Conservation (phyloP, 2,329 filamentous ascomycete species). For the Phyllachora maydis region DNA sequence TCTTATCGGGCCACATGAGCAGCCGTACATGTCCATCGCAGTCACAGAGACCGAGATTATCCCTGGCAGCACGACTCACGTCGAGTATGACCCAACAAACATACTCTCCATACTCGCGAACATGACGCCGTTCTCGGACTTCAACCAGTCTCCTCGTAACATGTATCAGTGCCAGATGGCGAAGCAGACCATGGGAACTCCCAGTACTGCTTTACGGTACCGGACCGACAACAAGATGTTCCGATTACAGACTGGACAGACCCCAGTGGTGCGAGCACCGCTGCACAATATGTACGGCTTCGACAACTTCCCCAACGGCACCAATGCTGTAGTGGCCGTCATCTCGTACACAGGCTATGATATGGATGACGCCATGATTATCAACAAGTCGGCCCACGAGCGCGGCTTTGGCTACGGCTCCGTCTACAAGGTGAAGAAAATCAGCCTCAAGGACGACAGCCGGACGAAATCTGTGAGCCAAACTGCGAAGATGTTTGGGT, state of each 20-base stretch:
- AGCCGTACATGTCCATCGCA: conserved; percentile 96
- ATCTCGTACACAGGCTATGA: conserved; percentile 98
- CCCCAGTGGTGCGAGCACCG: conserved; percentile 76
- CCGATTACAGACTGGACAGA: conserved; percentile 84
- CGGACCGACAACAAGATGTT: conserved; percentile 97
- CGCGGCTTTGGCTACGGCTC: conserved; percentile 89
- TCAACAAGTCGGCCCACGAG: conserved; percentile 94
- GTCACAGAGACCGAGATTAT: conserved; percentile 74
- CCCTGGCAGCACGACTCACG: conserved; percentile 78
- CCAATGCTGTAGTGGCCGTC: conserved; percentile 87
- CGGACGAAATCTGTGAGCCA: conserved; percentile 44
- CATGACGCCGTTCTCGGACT: conserved; percentile 97
- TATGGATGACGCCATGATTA: conserved; percentile 99
- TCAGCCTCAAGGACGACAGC: conserved; percentile 64
- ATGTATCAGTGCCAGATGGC: conserved; percentile 99
- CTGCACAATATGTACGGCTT: conserved; percentile 92
- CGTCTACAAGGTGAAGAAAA: conserved; percentile 94
- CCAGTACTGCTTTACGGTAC: conserved; percentile 63
- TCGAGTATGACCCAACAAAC: conserved; percentile 86
- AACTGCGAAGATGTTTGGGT: conserved; percentile 73
- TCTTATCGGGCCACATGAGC: conserved; percentile 81
- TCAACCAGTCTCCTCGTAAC: conserved; percentile 95
- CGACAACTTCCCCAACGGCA: conserved; percentile 95
- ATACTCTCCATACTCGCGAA: conserved; percentile 96
- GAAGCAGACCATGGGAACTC: conserved; percentile 98